phyloP scores from a whole-genome alignment of 2,329 filamentous ascomycete species.

The Hypoxylon sp. region DNA sequence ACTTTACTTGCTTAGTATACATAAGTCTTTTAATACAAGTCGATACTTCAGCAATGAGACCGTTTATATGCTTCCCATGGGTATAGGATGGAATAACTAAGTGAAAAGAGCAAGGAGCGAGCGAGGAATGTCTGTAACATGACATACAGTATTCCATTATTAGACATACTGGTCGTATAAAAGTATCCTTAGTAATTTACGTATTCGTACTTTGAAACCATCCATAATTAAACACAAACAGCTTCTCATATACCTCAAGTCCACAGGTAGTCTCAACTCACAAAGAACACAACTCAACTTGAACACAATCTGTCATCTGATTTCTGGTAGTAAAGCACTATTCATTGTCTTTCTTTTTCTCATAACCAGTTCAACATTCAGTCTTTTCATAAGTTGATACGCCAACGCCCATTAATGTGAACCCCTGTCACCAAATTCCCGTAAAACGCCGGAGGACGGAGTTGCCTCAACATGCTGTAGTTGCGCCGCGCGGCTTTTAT shows the following conservation, averaged over 20 bases:
- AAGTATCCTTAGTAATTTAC: too few species aligned
- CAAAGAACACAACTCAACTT: background rate
- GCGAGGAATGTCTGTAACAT: too few species aligned
- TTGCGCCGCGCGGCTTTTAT: slow-evolving; percentile 26
- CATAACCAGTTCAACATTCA: slow-evolving; percentile 37
- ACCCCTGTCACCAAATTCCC: slow-evolving; percentile 30
- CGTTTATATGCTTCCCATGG: too few species aligned
- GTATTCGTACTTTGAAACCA: too few species aligned
- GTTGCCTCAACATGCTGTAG: slow-evolving; percentile 40
- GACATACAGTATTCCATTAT: too few species aligned
- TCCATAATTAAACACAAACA: too few species aligned
- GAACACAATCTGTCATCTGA: slow-evolving; percentile 21
- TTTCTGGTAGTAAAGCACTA: slow-evolving; percentile 20
- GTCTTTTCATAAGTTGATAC: slow-evolving; percentile 38
- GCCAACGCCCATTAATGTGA: slow-evolving; percentile 31
- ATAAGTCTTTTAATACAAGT: too few species aligned
- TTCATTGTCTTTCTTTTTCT: slow-evolving; percentile 10
- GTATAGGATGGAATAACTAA: too few species aligned
- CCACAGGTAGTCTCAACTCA: background rate
- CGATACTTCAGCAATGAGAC: too few species aligned
- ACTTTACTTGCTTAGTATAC: too few species aligned
- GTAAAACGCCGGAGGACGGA: slow-evolving; percentile 40
- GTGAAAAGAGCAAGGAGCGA: too few species aligned
- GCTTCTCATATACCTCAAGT: background rate
- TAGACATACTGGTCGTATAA: too few species aligned